These are phyloP conservation scores for Globisporangium iwayamae DNA, from an alignment of 352 stramenopile genomes.

Conservation along the genomic window DNA sequence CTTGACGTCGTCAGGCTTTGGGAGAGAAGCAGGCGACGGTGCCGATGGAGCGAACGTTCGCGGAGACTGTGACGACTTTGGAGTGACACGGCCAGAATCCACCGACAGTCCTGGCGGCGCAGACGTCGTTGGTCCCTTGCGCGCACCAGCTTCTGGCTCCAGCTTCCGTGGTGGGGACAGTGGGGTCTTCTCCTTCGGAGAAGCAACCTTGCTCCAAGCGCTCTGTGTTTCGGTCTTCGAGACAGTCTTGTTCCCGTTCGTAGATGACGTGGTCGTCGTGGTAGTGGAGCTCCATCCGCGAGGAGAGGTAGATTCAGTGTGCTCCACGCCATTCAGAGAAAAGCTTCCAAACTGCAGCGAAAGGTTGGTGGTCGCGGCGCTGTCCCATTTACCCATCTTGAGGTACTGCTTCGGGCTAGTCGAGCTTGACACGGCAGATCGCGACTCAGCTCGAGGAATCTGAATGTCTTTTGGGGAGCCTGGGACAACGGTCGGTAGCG, in stretches of 20 bases:
- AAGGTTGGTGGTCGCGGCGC: slow-evolving; percentile 55
- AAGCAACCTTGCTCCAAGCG: slow-evolving; percentile 48
- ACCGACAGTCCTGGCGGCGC: slow-evolving; percentile 69
- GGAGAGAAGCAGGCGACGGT: slow-evolving; percentile 79
- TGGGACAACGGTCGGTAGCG: slow-evolving; percentile 45
- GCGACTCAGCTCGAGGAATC: slow-evolving; percentile 31
- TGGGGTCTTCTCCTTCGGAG: slow-evolving; percentile 66
- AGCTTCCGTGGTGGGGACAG: slow-evolving; percentile 49
- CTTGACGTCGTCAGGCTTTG: slow-evolving; percentile 85
- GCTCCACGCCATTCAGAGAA: slow-evolving; percentile 67
- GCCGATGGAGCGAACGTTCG: slow-evolving; percentile 62
- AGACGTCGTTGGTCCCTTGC: slow-evolving; percentile 39
- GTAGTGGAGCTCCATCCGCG: slow-evolving; percentile 54
- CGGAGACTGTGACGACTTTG: slow-evolving; percentile 64
- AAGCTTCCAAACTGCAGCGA: slow-evolving; percentile 88
- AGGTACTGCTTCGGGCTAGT: slow-evolving; percentile 75
- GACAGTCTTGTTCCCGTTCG: slow-evolving; percentile 34
- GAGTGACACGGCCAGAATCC: slow-evolving; percentile 60
- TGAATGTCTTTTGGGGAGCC: slow-evolving; percentile 70
- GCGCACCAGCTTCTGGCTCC: slow-evolving; percentile 16
- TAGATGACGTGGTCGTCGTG: slow-evolving; percentile 41
- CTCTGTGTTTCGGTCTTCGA: slow-evolving; percentile 51
- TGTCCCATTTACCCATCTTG: slow-evolving; percentile 85
- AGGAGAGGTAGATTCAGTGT: slow-evolving; percentile 52
- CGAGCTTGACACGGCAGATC: slow-evolving; percentile 21